Percentiles rank a stretch among this genome's conserved stretches.
Evolutionary conservation across 805 yeast species (phyloP).

Genomic region (Cyberlindnera meyerae): DNA sequence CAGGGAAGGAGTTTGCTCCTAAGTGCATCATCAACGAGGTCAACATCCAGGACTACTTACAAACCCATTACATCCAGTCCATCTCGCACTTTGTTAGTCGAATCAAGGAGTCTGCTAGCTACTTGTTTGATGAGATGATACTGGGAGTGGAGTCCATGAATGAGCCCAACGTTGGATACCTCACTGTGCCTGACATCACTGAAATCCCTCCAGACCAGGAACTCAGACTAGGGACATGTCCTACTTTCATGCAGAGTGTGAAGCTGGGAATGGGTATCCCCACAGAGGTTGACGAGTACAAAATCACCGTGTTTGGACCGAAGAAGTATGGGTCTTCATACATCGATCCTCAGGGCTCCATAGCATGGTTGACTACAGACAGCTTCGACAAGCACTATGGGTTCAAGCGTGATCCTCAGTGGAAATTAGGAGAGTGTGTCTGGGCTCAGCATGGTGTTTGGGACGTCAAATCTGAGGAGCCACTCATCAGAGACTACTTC

Average conservation of each 20-base stretch:
- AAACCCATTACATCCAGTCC: slow-evolving; percentile 54
- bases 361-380: slow-evolving; percentile 66
- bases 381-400: slow-evolving; percentile 63
- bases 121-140: slow-evolving; percentile 43
- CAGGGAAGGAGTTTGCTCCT: slow-evolving; percentile 75
- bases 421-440: slow-evolving; percentile 74
- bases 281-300: slow-evolving; percentile 62
- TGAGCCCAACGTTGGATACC: slow-evolving; percentile 77
- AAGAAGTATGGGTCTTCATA: slow-evolving; percentile 49
- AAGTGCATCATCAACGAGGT: slow-evolving; percentile 62
- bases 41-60: slow-evolving; percentile 76
- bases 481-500: slow-evolving; percentile 52
- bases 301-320: slow-evolving; percentile 74
- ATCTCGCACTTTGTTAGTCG: slow-evolving; percentile 41
- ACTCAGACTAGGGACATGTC: slow-evolving; percentile 73
- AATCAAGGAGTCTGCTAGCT: slow-evolving; percentile 38
- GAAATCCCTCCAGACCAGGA: slow-evolving; percentile 56
- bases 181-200: slow-evolving; percentile 56
- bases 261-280: slow-evolving; percentile 75
- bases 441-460: slow-evolving; percentile 82
- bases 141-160: slow-evolving; percentile 82
- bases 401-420: slow-evolving; percentile 56
- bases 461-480: slow-evolving; percentile 38
- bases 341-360: slow-evolving; percentile 62
- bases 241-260: slow-evolving; percentile 73